phyloP scores from a whole-genome alignment of 2,329 filamentous ascomycete species.

The Aureobasidium sp. region DNA sequence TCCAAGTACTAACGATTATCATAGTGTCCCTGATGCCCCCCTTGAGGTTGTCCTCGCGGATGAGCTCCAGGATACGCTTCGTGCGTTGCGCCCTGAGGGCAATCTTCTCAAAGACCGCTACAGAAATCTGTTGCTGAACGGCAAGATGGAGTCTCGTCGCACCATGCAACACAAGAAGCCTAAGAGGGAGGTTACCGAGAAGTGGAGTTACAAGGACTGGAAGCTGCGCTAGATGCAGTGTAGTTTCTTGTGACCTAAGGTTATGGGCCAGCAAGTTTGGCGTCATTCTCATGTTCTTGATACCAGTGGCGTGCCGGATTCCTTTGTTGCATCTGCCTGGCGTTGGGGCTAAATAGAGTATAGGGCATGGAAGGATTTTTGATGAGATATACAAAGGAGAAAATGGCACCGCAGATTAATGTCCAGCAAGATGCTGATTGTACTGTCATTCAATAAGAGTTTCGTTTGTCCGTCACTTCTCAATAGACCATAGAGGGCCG shows the following conservation, averaged over 20 bases:
- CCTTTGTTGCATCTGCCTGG: conserved; percentile 1
- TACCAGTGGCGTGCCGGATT: neutral
- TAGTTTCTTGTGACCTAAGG: neutral
- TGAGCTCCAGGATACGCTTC: conserved; percentile 42
- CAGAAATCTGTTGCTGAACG: conserved; percentile 76
- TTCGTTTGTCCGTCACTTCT: neutral
- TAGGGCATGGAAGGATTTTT: neutral
- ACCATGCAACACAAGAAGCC: conserved; percentile 76
- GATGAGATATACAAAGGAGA: neutral
- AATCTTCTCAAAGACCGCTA: conserved; percentile 90
- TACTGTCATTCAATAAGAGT: neutral
- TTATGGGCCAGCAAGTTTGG: neutral
- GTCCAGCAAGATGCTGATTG: neutral
- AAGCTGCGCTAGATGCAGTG: conserved; percentile 35
- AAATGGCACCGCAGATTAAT: neutral
- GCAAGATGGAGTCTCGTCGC: conserved; percentile 78
- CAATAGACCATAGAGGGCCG: neutral
- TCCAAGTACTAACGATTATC: neutral
- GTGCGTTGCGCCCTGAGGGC: conserved; percentile 73
- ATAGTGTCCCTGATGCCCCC: conserved; percentile 59
- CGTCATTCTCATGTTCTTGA: neutral
- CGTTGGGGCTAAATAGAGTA: neutral
- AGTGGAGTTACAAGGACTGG: conserved; percentile 98
- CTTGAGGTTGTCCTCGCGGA: conserved; percentile 43
- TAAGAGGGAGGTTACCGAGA: conserved; percentile 77